Evolutionary conservation across 345 rosid genomes (phyloP).

Genomic region (Garcia nutans): DNA sequence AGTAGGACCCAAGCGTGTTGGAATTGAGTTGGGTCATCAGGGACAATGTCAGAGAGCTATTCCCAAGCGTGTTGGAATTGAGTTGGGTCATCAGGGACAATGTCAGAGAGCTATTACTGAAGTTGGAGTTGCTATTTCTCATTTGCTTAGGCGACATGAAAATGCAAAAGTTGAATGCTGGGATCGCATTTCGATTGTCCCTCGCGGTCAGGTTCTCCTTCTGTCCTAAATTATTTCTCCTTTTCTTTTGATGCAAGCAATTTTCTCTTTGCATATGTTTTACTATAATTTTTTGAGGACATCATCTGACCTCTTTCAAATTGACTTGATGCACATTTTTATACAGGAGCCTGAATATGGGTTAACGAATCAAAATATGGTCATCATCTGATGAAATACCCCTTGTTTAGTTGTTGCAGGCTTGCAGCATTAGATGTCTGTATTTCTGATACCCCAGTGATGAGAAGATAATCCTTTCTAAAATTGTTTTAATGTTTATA

Average conservation of each 20-base stretch:
- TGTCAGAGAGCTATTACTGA: slow-evolving; percentile 91
- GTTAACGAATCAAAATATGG: slow-evolving; percentile 1
- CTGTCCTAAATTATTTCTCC: slow-evolving; percentile 20
- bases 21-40: slow-evolving; percentile 70
- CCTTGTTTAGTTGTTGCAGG: not conserved
- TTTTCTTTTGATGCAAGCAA: not conserved
- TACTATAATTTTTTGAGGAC: not conserved
- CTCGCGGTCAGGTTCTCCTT: slow-evolving; percentile 77
- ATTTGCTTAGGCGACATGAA: slow-evolving; percentile 70
- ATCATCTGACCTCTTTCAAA: not conserved
- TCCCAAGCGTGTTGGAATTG: slow-evolving; percentile 74
- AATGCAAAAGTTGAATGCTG: slow-evolving; percentile 78
- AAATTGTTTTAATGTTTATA: not conserved
- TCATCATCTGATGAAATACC: not conserved
- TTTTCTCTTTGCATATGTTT: not conserved
- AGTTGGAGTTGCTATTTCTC: slow-evolving; percentile 89
- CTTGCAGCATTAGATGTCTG: not conserved
- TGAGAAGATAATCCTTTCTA: not conserved
- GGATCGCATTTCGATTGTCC: slow-evolving; percentile 82
- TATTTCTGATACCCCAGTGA: not conserved
- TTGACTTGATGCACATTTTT: not conserved
- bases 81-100: slow-evolving; percentile 79
- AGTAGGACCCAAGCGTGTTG: slow-evolving; percentile 84
- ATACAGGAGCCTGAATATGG: not conserved
- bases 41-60: slow-evolving; percentile 95